Conservation (phyloP, 768 basidiomycete genomes). For the Hemileccinum rubropunctum region DNA sequence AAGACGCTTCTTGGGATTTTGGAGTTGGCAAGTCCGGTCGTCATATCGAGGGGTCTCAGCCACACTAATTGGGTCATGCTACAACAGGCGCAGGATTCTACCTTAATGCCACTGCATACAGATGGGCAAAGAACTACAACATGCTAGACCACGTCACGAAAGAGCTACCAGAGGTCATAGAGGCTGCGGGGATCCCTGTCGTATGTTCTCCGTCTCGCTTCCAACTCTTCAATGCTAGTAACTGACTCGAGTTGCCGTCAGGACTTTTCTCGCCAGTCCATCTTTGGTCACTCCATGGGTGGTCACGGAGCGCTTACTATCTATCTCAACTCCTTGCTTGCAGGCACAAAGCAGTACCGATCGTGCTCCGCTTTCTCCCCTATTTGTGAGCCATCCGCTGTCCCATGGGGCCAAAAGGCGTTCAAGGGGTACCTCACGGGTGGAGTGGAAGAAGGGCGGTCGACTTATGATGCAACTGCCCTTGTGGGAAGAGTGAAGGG, state of each 20-base stretch:
- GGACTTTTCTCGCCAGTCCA: conserved; percentile 82
- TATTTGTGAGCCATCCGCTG: conserved; percentile 80
- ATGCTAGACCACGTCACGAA: conserved; percentile 84
- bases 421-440: conserved; percentile 82
- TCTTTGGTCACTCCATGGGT: conserved; percentile 98
- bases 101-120: conserved; percentile 79
- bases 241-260: conserved; percentile 27
- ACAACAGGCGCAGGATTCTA: conserved; percentile 85
- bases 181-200: conserved; percentile 70
- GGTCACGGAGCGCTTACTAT: conserved; percentile 93
- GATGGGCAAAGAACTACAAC: conserved; percentile 74
- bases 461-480: conserved; percentile 79
- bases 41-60: neutral
- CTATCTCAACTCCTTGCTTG: conserved; percentile 66
- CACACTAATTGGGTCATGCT: neutral
- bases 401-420: conserved; percentile 91
- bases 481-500: conserved; percentile 64
- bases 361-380: conserved; percentile 90
- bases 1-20: conserved; percentile 85
- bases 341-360: conserved; percentile 62
- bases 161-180: conserved; percentile 81
- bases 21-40: conserved; percentile 59
- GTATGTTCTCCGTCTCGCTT: conserved; percentile 42
- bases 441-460: conserved; percentile 71
- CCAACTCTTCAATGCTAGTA: neutral